Conservation (phyloP, 495 filamentous ascomycete species). For the Daldinia bambusicola region DNA sequence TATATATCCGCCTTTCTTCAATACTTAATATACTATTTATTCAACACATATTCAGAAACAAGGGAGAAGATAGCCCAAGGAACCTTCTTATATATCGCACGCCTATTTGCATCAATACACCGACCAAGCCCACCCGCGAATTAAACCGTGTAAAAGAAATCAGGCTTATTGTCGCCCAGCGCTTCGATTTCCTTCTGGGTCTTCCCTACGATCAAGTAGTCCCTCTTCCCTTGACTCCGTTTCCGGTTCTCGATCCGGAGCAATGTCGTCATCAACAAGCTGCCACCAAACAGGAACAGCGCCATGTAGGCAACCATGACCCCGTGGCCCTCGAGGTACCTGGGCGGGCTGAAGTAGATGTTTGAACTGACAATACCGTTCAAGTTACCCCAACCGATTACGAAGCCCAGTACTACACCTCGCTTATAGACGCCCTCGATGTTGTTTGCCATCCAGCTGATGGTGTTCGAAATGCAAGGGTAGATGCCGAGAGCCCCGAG, state of each 20-base stretch:
- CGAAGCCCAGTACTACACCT: conserved; percentile 84
- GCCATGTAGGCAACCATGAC: conserved; percentile 62
- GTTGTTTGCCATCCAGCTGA: conserved; percentile 91
- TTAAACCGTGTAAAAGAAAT: conserved; percentile 81
- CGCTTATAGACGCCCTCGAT: conserved; percentile 93
- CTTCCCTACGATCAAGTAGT: conserved; percentile 72
- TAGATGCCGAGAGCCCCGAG: conserved; percentile 91
- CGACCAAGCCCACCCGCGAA: background rate
- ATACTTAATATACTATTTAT: background rate
- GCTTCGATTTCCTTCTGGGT: conserved; percentile 65
- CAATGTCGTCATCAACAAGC: conserved; percentile 70
- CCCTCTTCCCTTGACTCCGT: conserved; percentile 70
- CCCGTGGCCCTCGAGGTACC: conserved; percentile 59
- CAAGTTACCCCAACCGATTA: conserved; percentile 93
- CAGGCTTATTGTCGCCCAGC: conserved; percentile 77
- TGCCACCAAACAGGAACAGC: conserved; percentile 62
- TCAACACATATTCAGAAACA: background rate
- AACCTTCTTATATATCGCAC: background rate
- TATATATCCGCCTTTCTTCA: background rate
- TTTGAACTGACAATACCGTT: conserved; percentile 87
- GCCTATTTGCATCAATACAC: conserved; percentile 1
- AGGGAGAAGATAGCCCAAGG: background rate
- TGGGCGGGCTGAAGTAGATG: conserved; percentile 63
- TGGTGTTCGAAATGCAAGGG: conserved; percentile 89
- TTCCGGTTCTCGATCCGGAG: conserved; percentile 72